Percentiles rank a stretch among this genome's conserved stretches.
Conservation (phyloP, 495 filamentous ascomycete genomes). For the Penicillium dipodomyicola region DNA sequence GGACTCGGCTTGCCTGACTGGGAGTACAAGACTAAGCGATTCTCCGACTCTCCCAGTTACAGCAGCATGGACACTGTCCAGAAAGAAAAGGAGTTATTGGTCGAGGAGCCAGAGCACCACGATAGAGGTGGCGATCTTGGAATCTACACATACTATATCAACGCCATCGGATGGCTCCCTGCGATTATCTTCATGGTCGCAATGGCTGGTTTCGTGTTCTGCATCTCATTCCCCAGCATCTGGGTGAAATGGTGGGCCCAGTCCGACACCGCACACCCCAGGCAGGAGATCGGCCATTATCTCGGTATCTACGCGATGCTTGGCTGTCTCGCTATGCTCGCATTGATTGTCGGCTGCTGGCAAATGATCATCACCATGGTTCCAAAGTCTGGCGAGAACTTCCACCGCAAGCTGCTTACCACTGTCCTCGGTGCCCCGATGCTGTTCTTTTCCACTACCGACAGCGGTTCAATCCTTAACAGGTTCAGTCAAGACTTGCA, state of each 20-base stretch:
- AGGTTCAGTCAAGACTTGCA: conserved; percentile 62
- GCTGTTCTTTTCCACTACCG: conserved; percentile 48
- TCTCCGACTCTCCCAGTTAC: conserved; percentile 22
- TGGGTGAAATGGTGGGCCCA: conserved; percentile 57
- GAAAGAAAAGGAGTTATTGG: conserved; percentile 20
- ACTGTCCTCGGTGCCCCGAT: conserved; percentile 51
- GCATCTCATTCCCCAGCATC: conserved; percentile 48
- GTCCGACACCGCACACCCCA: conserved; percentile 42
- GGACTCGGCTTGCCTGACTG: conserved; percentile 33
- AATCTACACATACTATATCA: conserved; percentile 60
- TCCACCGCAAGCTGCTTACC: conserved; percentile 48
- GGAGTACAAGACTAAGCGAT: conserved; percentile 29
- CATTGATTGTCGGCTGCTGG: conserved; percentile 48
- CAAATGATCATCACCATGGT: conserved; percentile 55
- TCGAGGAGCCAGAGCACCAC: conserved; percentile 30
- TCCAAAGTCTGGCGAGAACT: conserved; percentile 48
- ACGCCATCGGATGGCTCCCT: conserved; percentile 46
- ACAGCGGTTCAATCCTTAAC: conserved; percentile 47
- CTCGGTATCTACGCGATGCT: conserved; percentile 57
- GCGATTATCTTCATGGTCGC: conserved; percentile 46
- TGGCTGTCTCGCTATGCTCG: conserved; percentile 41
- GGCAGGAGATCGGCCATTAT: conserved; percentile 47
- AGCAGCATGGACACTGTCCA: conserved; percentile 22
- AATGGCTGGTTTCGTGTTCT: conserved; percentile 45
- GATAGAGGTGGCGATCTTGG: conserved; percentile 51